These are phyloP conservation scores for Ophiosphaerella narmari DNA, from an alignment of 2,329 filamentous ascomycete species.

Conservation along the genomic window DNA sequence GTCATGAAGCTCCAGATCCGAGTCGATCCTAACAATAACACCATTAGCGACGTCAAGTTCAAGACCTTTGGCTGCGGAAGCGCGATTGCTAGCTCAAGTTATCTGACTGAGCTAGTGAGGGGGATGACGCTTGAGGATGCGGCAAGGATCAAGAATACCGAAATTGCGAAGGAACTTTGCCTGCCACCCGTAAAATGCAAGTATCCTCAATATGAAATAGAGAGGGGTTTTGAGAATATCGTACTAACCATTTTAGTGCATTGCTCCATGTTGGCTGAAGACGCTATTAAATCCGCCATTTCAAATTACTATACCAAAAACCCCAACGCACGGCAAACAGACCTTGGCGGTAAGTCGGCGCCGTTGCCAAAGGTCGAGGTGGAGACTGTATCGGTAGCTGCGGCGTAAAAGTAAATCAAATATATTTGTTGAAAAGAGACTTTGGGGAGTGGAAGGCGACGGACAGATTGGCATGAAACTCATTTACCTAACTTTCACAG, in stretches of 20 bases:
- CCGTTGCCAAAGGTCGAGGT: constrained; percentile 69
- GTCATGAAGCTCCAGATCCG: constrained; percentile 95
- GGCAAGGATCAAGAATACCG: constrained; percentile 89
- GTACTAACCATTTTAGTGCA: constrained; percentile 64
- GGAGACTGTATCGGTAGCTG: constrained; percentile 54
- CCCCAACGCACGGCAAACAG: constrained; percentile 72
- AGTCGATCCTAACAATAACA: constrained; percentile 85
- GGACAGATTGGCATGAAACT: neutral
- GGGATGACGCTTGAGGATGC: constrained; percentile 98
- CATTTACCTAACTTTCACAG: neutral
- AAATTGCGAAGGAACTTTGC: constrained; percentile 96
- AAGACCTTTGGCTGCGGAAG: constrained; percentile 96
- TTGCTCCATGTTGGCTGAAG: constrained; percentile 90
- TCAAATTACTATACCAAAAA: constrained; percentile 92
- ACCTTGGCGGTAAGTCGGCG: constrained; percentile 75
- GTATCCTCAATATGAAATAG: constrained; percentile 41
- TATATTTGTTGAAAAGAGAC: constrained; percentile 24
- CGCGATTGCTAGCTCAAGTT: constrained; percentile 92
- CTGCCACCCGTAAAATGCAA: constrained; percentile 84
- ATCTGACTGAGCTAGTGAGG: constrained; percentile 90
- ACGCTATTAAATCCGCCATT: constrained; percentile 91
- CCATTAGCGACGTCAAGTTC: constrained; percentile 93
- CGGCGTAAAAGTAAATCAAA: constrained; percentile 35
- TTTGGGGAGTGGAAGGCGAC: neutral
- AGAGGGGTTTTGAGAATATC: neutral